These are phyloP conservation scores for Myriosclerotinia scirpicola DNA, from an alignment of 2,329 filamentous ascomycete genomes.

Conservation along the genomic window DNA sequence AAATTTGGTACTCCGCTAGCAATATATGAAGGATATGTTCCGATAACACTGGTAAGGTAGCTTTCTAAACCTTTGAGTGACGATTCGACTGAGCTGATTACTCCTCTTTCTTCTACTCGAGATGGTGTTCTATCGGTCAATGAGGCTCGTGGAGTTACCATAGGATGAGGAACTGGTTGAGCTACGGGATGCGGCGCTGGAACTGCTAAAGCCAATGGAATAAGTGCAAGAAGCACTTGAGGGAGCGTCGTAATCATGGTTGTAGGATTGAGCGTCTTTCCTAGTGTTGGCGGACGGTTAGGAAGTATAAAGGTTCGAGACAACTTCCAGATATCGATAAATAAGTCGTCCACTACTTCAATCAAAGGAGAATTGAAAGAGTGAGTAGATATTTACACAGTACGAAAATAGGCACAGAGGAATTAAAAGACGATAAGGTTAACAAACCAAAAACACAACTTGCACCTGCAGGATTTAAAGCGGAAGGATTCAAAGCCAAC, in stretches of 20 bases:
- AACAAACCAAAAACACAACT: background rate
- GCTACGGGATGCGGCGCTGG: constrained; percentile 33
- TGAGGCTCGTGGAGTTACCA: constrained; percentile 50
- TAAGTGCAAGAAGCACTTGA: constrained; percentile 28
- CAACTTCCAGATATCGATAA: background rate
- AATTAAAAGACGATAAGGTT: background rate
- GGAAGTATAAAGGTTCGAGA: background rate
- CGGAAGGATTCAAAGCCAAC: background rate
- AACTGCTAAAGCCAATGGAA: constrained; percentile 34
- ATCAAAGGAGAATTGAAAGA: background rate
- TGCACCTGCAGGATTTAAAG: constrained; percentile 2
- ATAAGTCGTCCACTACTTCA: background rate
- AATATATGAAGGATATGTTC: constrained; percentile 58
- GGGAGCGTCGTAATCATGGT: constrained; percentile 20
- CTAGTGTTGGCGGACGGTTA: background rate
- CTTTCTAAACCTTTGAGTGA: constrained; percentile 49
- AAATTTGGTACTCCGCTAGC: constrained; percentile 65
- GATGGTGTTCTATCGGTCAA: constrained; percentile 43
- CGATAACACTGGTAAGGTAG: constrained; percentile 54
- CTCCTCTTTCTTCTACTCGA: constrained; percentile 45
- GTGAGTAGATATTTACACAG: background rate
- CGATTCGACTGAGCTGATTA: constrained; percentile 44
- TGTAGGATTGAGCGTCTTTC: background rate
- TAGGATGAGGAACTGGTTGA: constrained; percentile 43
- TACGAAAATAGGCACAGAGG: background rate